phyloP scores from a whole-genome alignment of 345 rosid genomes.

The Zanthoxylum bungeanum region DNA sequence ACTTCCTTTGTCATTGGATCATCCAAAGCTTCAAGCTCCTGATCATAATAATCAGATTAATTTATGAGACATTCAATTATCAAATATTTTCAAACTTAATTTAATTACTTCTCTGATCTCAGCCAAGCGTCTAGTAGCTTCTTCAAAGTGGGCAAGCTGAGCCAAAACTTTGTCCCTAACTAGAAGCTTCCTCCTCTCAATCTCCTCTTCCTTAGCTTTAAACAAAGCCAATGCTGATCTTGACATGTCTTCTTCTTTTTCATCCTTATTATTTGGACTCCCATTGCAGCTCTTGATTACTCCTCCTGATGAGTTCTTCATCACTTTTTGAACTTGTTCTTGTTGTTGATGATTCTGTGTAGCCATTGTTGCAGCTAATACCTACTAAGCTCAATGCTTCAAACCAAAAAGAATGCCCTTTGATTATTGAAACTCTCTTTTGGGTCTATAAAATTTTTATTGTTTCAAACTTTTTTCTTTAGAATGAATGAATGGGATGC shows the following conservation, averaged over 20 bases:
- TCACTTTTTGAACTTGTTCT: conserved; percentile 41
- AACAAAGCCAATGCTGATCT: conserved; percentile 70
- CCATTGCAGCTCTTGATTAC: conserved; percentile 31
- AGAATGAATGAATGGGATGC: conserved; percentile 35
- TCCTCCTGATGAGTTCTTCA: conserved; percentile 56
- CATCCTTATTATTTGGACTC: conserved; percentile 50
- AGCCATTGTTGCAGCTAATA: conserved; percentile 45
- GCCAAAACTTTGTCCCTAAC: conserved; percentile 63
- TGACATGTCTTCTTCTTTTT: conserved; percentile 69
- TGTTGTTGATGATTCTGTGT: conserved; percentile 54
- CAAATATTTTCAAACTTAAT: neutral
- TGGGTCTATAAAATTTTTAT: neutral
- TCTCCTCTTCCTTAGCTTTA: conserved; percentile 87
- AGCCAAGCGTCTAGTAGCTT: conserved; percentile 66
- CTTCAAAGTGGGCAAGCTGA: conserved; percentile 72
- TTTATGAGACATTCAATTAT: too few relatives aligned
- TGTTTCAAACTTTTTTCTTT: conserved; percentile 1
- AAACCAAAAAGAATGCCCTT: neutral
- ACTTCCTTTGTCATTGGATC: conserved; percentile 77
- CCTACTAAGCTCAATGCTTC: neutral
- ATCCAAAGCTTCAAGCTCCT: conserved; percentile 67
- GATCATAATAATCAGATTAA: neutral
- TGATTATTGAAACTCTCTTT: conserved; percentile 13
- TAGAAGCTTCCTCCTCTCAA: conserved; percentile 78
- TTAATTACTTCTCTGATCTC: conserved; percentile 80